phyloP scores from a whole-genome alignment of 139 green algal species.

The Pseudopediastrum boryanum region DNA sequence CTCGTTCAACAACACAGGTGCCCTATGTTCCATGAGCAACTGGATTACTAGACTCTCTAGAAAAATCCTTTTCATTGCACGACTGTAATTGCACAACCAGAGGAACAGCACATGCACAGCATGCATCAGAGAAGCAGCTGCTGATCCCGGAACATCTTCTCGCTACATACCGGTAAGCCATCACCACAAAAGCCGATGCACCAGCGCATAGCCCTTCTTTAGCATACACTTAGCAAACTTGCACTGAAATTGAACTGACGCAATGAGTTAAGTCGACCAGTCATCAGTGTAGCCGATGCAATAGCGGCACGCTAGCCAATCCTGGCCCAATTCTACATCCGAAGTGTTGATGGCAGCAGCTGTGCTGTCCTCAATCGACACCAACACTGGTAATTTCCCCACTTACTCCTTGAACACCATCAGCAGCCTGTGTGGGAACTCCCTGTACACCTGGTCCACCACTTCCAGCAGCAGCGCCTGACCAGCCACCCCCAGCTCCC shows the following conservation, averaged over 20 bases:
- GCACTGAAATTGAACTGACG: too few species aligned
- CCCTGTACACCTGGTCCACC: slow-evolving; percentile 38
- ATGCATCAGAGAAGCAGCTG: background rate
- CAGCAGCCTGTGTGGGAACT: slow-evolving; percentile 42
- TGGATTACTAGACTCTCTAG: too few species aligned
- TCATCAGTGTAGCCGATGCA: background rate
- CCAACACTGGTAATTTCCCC: background rate
- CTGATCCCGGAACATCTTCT: background rate
- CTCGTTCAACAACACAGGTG: background rate
- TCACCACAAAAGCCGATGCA: too few species aligned
- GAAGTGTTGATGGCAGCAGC: background rate
- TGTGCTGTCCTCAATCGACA: background rate
- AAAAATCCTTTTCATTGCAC: too few species aligned
- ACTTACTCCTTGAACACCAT: slow-evolving; percentile 47
- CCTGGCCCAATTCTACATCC: too few species aligned
- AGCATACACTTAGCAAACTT: too few species aligned
- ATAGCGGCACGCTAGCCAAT: too few species aligned
- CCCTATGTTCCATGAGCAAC: too few species aligned
- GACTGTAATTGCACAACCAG: too few species aligned
- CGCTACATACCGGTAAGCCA: too few species aligned
- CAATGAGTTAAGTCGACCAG: background rate
- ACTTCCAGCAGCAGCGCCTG: slow-evolving; percentile 45
- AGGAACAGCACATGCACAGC: background rate
- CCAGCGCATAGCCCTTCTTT: too few species aligned
- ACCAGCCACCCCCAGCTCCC: slow-evolving; percentile 34